Evolutionary conservation across 805 yeast genomes (phyloP).

Genomic region (Soucietia sequanensis): DNA sequence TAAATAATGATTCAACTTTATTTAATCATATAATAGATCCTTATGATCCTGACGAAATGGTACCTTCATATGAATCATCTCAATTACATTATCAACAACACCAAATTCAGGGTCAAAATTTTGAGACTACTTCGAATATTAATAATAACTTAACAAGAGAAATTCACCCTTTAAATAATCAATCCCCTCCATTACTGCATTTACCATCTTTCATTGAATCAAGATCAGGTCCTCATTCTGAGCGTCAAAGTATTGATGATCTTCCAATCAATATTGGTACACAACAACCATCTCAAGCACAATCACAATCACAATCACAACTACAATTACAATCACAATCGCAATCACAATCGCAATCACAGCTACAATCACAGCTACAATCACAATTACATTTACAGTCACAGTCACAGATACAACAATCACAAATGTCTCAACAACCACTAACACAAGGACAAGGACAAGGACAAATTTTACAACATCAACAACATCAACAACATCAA

Average conservation of each 20-base stretch:
- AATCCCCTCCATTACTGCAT: not conserved
- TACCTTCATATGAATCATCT: constrained; percentile 43
- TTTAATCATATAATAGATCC: constrained; percentile 5
- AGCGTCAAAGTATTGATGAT: not conserved
- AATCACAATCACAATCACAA: not conserved
- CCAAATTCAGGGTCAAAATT: not conserved
- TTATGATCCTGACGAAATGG: constrained; percentile 32
- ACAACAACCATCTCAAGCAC: not conserved
- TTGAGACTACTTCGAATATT: not conserved
- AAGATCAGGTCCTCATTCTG: too few species aligned
- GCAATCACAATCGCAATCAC: constrained; percentile 1
- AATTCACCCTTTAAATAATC: too few species aligned
- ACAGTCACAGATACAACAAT: too few species aligned
- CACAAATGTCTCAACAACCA: not conserved
- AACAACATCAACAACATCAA: constrained; percentile 1
- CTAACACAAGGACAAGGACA: constrained; percentile 1
- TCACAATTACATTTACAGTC: constrained; percentile 5
- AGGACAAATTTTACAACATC: constrained; percentile 1
- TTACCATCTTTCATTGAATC: too few species aligned
- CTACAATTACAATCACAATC: constrained; percentile 1
- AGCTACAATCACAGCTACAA: constrained; percentile 1
- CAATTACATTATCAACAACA: constrained; percentile 16
- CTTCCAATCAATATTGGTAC: not conserved
- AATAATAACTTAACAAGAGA: too few species aligned
- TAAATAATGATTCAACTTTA: not conserved